Evolutionary conservation across 495 filamentous ascomycete genomes (phyloP).

Genomic region (Annulohypoxylon bovei): DNA sequence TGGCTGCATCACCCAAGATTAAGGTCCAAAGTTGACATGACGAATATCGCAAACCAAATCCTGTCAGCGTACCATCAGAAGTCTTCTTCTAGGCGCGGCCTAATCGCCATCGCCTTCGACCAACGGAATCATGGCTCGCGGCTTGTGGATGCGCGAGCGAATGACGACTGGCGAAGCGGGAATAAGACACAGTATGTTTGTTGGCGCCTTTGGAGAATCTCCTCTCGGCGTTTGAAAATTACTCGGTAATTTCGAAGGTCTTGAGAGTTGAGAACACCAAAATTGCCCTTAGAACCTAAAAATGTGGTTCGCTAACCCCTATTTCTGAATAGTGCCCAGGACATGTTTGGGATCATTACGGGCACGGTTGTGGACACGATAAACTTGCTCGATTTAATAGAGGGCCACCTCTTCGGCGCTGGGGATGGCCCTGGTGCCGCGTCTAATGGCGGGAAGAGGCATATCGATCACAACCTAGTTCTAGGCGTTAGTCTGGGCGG

Average conservation of each 20-base stretch:
- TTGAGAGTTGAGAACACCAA: conserved; percentile 46
- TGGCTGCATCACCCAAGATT: conserved; percentile 89
- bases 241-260: not conserved
- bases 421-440: conserved; percentile 44
- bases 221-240: not conserved
- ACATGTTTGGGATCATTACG: conserved; percentile 48
- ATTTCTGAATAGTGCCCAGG: conserved; percentile 48
- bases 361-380: conserved; percentile 81
- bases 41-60: conserved; percentile 50
- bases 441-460: conserved; percentile 38
- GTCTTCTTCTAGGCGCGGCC: conserved; percentile 48
- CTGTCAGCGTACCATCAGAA: conserved; percentile 49
- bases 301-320: conserved; percentile 32
- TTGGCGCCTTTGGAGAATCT: not conserved
- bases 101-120: conserved; percentile 87
- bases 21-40: conserved; percentile 75
- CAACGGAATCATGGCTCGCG: conserved; percentile 89
- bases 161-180: conserved; percentile 80
- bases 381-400: conserved; percentile 74
- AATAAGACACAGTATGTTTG: conserved; percentile 80
- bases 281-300: not conserved
- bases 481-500: conserved; percentile 88
- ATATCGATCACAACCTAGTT: conserved; percentile 75
- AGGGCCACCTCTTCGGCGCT: conserved; percentile 75
- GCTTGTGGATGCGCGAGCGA: conserved; percentile 65